Conservation (phyloP, 2,329 filamentous ascomycete genomes). For the Diplodia scrobiculata region DNA sequence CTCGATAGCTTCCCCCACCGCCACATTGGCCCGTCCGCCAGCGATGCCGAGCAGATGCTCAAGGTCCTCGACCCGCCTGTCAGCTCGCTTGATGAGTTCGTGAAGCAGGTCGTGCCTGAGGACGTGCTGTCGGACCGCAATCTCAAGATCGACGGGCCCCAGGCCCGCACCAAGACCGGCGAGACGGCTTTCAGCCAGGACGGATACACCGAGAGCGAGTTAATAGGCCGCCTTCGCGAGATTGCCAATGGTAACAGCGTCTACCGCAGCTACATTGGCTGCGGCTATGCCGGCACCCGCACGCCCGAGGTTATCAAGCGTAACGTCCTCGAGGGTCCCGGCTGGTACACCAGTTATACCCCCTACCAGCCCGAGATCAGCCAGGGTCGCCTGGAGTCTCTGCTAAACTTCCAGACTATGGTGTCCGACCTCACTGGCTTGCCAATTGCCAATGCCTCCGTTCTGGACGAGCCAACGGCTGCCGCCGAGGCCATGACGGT, state of each 20-base stretch:
- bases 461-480: conserved; percentile 88
- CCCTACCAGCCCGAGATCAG: conserved; percentile 98
- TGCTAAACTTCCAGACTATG: conserved; percentile 95
- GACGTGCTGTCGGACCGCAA: conserved; percentile 72
- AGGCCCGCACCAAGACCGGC: conserved; percentile 46
- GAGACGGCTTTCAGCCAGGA: conserved; percentile 40
- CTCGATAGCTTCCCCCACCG: conserved; percentile 73
- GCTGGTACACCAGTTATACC: conserved; percentile 97
- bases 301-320: conserved; percentile 88
- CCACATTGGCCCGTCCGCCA: conserved; percentile 80
- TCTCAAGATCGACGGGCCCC: conserved; percentile 54
- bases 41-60: conserved; percentile 75
- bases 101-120: conserved; percentile 77
- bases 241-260: conserved; percentile 65
- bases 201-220: conserved; percentile 61
- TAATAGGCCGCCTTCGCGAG: conserved; percentile 56
- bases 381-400: conserved; percentile 86
- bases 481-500: conserved; percentile 96
- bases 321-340: conserved; percentile 88
- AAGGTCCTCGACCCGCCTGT: conserved; percentile 73
- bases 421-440: conserved; percentile 84
- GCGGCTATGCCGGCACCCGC: conserved; percentile 84
- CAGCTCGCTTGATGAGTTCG: conserved; percentile 75
- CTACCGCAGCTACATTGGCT: conserved; percentile 73
- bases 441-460: conserved; percentile 84